Conservation (phyloP, 2,329 filamentous ascomycete species). For the Fusarium sp. region DNA sequence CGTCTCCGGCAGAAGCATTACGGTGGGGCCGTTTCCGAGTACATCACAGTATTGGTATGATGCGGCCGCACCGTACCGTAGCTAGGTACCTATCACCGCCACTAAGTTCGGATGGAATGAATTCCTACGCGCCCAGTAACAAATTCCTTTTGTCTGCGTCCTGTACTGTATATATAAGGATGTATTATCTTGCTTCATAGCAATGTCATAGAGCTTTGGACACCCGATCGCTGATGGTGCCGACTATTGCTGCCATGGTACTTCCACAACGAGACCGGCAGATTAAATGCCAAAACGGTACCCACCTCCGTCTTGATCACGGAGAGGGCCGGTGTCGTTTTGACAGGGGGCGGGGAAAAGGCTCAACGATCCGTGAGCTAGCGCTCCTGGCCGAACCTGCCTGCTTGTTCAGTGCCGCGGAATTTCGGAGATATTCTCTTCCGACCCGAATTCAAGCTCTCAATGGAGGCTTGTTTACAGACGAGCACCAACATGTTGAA, state of each 20-base stretch:
- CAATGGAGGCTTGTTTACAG: neutral
- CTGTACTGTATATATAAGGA: neutral
- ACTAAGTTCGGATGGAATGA: neutral
- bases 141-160: neutral
- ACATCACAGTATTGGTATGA: neutral
- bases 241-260: neutral
- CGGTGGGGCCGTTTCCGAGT: conserved; percentile 31
- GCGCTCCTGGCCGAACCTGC: neutral
- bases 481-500: neutral
- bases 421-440: neutral
- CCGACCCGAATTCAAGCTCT: neutral
- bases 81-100: neutral
- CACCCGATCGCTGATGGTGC: neutral
- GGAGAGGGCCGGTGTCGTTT: conserved; percentile 23
- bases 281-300: conserved; percentile 23
- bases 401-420: neutral
- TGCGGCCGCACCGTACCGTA: conserved; percentile 19
- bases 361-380: conserved; percentile 9
- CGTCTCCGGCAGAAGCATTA: conserved; percentile 25
- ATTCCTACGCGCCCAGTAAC: neutral
- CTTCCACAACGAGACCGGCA: conserved; percentile 13
- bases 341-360: conserved; percentile 28
- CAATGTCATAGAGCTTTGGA: no score
- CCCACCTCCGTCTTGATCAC: conserved; percentile 31
- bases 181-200: neutral